A percentile compares a stretch with the other conserved stretches of the same genome.
These are phyloP conservation scores for Trichoderma sp. DNA, from an alignment of 2,329 filamentous ascomycete species.

Conservation along the genomic window DNA sequence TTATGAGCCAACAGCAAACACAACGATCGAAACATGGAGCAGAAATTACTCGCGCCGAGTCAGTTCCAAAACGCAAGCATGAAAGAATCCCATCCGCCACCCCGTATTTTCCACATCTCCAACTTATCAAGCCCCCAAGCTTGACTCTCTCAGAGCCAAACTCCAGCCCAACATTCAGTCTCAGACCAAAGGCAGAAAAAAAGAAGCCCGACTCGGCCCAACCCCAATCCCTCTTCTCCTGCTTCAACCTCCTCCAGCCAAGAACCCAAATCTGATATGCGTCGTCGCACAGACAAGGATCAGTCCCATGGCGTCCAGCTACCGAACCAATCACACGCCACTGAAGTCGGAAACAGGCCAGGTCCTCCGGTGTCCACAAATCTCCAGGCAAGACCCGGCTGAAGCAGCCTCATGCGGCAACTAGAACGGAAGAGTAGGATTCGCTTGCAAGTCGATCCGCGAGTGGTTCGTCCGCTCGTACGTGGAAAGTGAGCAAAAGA, in stretches of 20 bases:
- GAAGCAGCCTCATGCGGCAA: slow-evolving; percentile 17
- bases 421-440: background rate
- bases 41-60: slow-evolving; percentile 5
- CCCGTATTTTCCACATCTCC: slow-evolving; percentile 1
- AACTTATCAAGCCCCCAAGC: background rate
- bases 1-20: background rate
- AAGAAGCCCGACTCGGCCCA: slow-evolving; percentile 2
- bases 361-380: slow-evolving; percentile 7
- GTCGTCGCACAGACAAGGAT: slow-evolving; percentile 39
- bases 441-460: background rate
- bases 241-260: background rate
- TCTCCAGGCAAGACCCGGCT: background rate
- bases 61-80: background rate
- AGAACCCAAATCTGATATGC: slow-evolving; percentile 40
- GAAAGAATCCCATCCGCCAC: background rate
- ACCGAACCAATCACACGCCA: slow-evolving; percentile 40
- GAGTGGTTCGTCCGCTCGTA: too few species aligned
- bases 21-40: background rate
- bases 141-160: too few species aligned
- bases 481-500: background rate
- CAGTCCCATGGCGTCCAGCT: slow-evolving; percentile 33
- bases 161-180: background rate
- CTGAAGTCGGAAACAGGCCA: slow-evolving; percentile 37
- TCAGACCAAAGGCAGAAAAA: too few species aligned
- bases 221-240: background rate